A percentile compares a stretch with the other conserved stretches of the same genome.
Conservation (phyloP, 108 stramenopile species). For the Craspedostauros australis region DNA sequence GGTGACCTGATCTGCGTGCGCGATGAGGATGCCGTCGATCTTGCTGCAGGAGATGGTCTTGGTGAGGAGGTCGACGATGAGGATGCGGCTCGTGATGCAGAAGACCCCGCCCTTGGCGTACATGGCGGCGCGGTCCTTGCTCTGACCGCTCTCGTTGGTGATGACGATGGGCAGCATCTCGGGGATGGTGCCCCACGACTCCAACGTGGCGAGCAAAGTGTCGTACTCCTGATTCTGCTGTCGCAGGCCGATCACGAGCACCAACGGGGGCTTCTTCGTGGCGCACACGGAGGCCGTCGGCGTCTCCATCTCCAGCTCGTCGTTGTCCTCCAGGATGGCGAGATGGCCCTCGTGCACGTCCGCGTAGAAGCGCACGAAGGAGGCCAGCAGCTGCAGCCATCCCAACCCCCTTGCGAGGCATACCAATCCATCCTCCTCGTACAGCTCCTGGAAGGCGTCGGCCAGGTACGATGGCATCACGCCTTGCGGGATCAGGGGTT, state of each 20-base stretch:
- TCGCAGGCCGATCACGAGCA: slow-evolving; percentile 70
- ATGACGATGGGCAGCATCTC: slow-evolving; percentile 60
- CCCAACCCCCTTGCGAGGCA: slow-evolving; percentile 90
- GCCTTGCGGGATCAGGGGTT: slow-evolving; percentile 31
- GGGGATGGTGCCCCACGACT: slow-evolving; percentile 69
- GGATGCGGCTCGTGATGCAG: slow-evolving; percentile 90
- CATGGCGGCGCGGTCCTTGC: slow-evolving; percentile 49
- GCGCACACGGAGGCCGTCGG: not conserved
- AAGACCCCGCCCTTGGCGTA: slow-evolving; percentile 47
- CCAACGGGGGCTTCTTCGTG: slow-evolving; percentile 42
- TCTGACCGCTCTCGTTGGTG: slow-evolving; percentile 73
- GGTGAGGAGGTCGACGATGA: slow-evolving; percentile 93
- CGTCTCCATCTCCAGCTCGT: slow-evolving; percentile 6
- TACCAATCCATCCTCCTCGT: slow-evolving; percentile 85
- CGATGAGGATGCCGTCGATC: slow-evolving; percentile 89
- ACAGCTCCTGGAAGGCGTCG: slow-evolving; percentile 86
- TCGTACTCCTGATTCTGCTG: slow-evolving; percentile 53
- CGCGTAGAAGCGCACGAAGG: slow-evolving; percentile 77
- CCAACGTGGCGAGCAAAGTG: slow-evolving; percentile 46
- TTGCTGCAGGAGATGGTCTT: slow-evolving; percentile 49
- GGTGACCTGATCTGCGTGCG: slow-evolving; percentile 86
- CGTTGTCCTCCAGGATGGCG: slow-evolving; percentile 24
- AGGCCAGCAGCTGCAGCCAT: slow-evolving; percentile 54
- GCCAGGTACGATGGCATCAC: slow-evolving; percentile 70
- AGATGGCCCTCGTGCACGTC: slow-evolving; percentile 52